Base-by-base conservation (phyloP, 306 rosid species). In the Amphicarpaea edgeworthii region DNA sequence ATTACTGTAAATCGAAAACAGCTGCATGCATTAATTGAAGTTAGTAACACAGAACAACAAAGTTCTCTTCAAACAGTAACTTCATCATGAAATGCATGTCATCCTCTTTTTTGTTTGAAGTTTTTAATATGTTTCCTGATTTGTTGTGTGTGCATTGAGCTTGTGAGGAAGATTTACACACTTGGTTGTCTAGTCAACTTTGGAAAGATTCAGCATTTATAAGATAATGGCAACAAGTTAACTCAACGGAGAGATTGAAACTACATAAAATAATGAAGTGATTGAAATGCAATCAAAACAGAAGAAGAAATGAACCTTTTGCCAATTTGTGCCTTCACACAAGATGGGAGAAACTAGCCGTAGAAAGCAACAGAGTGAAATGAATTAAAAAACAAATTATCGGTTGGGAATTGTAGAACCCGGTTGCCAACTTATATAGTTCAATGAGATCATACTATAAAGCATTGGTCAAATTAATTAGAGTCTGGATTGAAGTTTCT, bases 321-420 rank as follows among this genome's bases (percentile, higher is more conserved):
- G 12, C 65, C 2, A 41, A 30, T 30, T 30, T 4, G 42, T 10
- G 53, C 19, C 43, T 49, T 61, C 66, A 58, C 24, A 49, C 53
- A 70, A 60, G 70, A 75, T 20, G 15, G 23, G 2, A 63, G 2
- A 63, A 70, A 53, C 11, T 46, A 65, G 60, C 72, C 8, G 71
- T 74, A 68, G 57, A 30, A 63, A 55, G 46, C 77, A 66, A 50
- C 61, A 32, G 3, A 32, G 40, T 75, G 30, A 51, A 79, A 57
- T 8, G 51, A 67, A 54, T 54, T 37, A 71, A 38, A 9, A 60
- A 40, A 55, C 2, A 72, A 79, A 17, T 40, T 23, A 8, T 16
- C 0, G 19, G 68, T 15, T 51, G 11, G 42, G 70, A 78, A 38
- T n/a, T n/a, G 47, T 72, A 12, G 41, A 72, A 77, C 19, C 32